Base-by-base conservation (phyloP, 225 moss, liverwort and hornwort species). In the Lunularia cruciata region DNA sequence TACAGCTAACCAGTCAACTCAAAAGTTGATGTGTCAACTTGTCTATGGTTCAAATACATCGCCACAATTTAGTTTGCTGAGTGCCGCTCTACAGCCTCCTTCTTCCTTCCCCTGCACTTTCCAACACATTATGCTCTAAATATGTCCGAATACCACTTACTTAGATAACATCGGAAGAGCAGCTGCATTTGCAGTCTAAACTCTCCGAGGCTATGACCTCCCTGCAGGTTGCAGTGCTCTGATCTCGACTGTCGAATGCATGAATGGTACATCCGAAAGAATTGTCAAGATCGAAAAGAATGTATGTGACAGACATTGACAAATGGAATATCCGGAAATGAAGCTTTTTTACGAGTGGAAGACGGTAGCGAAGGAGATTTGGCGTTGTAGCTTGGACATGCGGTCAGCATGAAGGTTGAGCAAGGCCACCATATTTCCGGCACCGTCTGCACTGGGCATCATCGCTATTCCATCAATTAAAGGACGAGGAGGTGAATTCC, bases 401-500 rank as follows among this genome's bases (percentile, higher is more conserved):
- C 78, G 73, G 40, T 78, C 78, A 3, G 73, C 63, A 16, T 78
- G 78, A 35, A 78, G 68, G 39, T 78, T 78, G 53, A 78, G 68
- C 35, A 78, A 63, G 0, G 78, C 78, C 33, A 78, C 78, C 78
- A 78, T 78, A 27, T 69, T 55, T 15, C 79, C 79, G 2, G 60
- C 37, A 13, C 79, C 79, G 3, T 70, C 74, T 2, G 63, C 53
- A 38, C 59, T 74, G 65, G 79, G 79, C 79, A 79, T 79, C 79
- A 75, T 75, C 40, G 79, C 79, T 14, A 79, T 79, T n/a, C 79
- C 79, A 46, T 79, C 79, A 33, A 79, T 79, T 30, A 60, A 27
- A 4, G 79, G 74, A 9, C 79, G 64, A 10, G 79, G 74, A 12
- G 74, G 74, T 1, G 79, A 79, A 33, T 79, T 79, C n/a, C 79